Base-by-base conservation (phyloP, 176 grass and related monocot genomes). In the Oryza nivara region DNA sequence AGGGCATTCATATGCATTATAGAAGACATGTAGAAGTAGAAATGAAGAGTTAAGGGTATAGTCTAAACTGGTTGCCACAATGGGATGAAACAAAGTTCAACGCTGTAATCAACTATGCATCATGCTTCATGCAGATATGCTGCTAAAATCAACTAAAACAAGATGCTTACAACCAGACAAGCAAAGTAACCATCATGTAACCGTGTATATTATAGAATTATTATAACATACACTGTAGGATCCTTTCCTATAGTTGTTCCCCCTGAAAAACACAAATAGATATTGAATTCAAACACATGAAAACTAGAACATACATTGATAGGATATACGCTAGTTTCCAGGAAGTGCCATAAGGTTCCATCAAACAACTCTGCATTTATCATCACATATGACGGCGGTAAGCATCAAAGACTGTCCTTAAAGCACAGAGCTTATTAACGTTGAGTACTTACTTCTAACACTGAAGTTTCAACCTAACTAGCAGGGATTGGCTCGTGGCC, bases 181-280 rank as follows among this genome's bases (percentile, higher is more conserved):
- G 26, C 51, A 63, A 73, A 82, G 68, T 63, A 82, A 78, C 45
- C 36, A 73, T 82, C 69, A 65, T 20, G 38, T 23, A 82, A 44
- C 9, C 43, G 9, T 44, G 43, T 44, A 44, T 44, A 44, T 44
- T 44, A 44, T 44, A 44, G 43, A 44, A 44, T 44, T 44, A 44
- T 44, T 44, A 2, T 44, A 44, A 44, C 7, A 44, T 44, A 44
- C 43, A 41, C 40, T 41, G 40, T 8, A 41, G 40, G 40, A 41
- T 41, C 40, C 40, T 7, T 8, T 41, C 40, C 40, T 41, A 41
- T 41, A 41, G 7, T 41, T 8, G 7, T 8, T 41, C 40, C 40
- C 40, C 40, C 40, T 41, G 8, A 41, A 41, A 8, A 41, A 41
- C 40, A 41, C 40, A 41, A 41, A 8, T 14, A 26, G 11, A 68